Conservation (phyloP, 345 rosid species). For the Bretschneidera sinensis region DNA sequence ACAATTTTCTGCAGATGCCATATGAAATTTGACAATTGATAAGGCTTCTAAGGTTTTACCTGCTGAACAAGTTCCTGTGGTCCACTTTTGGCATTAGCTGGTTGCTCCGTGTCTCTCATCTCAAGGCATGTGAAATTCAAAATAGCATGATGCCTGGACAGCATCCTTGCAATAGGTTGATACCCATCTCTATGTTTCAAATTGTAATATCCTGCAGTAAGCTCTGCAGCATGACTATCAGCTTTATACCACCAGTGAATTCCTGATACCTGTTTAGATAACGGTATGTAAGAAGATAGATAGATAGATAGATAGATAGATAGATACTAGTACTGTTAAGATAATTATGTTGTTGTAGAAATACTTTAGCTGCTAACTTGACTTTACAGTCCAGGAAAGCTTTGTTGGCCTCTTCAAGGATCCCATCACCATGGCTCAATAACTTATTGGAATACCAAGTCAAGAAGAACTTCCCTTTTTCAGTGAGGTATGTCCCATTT, state of each 20-base stretch:
- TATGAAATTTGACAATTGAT: too few species aligned
- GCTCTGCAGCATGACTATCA: conserved; percentile 79
- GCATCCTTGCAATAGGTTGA: conserved; percentile 64
- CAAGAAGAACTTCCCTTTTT: conserved; percentile 64
- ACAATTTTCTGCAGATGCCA: background rate
- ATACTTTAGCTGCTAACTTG: conserved; percentile 83
- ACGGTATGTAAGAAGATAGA: background rate
- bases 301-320: background rate
- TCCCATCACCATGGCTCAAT: conserved; percentile 68
- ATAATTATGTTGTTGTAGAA: too few species aligned
- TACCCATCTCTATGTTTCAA: conserved; percentile 68
- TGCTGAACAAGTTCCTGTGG: conserved; percentile 83
- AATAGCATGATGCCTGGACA: conserved; percentile 59
- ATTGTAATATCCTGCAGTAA: conserved; percentile 79
- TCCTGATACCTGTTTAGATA: conserved; percentile 59
- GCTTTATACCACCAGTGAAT: conserved; percentile 87
- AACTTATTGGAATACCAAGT: conserved; percentile 76
- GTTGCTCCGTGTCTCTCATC: conserved; percentile 69
- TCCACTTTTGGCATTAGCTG: conserved; percentile 52
- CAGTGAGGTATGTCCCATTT: conserved; percentile 64
- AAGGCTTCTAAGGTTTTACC: conserved; percentile 27
- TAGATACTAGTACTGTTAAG: background rate
- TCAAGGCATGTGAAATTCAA: conserved; percentile 82
- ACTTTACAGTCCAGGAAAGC: conserved; percentile 60
- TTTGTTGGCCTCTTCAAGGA: conserved; percentile 70